Evolutionary conservation across 208 protist genomes (phyloP), one percentile per base, ranked within the genome.

Genomic region (Phytomonas sp.): DNA sequence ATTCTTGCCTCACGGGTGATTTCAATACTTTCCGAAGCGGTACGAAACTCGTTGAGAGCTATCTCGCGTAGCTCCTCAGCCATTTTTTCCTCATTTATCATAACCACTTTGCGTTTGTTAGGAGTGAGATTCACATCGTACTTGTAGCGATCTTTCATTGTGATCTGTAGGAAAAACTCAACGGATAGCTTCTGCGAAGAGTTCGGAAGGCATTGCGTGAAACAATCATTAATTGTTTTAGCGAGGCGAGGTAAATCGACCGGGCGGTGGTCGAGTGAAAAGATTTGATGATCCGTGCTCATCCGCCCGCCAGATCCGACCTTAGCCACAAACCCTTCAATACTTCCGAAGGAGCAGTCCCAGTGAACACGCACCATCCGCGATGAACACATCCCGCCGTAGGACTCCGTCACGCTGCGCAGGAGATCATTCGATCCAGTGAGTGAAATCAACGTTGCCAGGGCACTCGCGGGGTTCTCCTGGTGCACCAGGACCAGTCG

Each of bases 61-160:
- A 66, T 56, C 19, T 68, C 68, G 56, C 86, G 74, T 29, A 91
- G 34, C 62, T 85, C 77, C 7, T 79, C 78, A 4, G 82, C 73
- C 16, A 85, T 60, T 19, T 52, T 61, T 10, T 84, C 77, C 72
- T 86, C 85, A 45, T 83, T 66, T n/a, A 67, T 75, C 23, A 91
- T 60, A 36, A 86, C 45, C 59, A 88, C 85, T 72, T 88, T 87
- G 60, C 85, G 77, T 71, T 91, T 91, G 72, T 91, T 88, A 1
- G 91, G 91, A 7, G 80, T 75, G 26, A 95, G 71, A 70, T 95
- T 95, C 29, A 95, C 86, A 64, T 95, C 91, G 75, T 93, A 95
- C 40, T 66, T 63, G 68, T 83, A 42, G 37, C 33, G 65, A 16
- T 67, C 65, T 31, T 74, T 76, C 4, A 70, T 78, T 60, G 66